Evolutionary conservation across 2,329 filamentous ascomycete genomes (phyloP), one percentile per base, ranked within the genome.

Genomic region (Talaromyces sp.): DNA sequence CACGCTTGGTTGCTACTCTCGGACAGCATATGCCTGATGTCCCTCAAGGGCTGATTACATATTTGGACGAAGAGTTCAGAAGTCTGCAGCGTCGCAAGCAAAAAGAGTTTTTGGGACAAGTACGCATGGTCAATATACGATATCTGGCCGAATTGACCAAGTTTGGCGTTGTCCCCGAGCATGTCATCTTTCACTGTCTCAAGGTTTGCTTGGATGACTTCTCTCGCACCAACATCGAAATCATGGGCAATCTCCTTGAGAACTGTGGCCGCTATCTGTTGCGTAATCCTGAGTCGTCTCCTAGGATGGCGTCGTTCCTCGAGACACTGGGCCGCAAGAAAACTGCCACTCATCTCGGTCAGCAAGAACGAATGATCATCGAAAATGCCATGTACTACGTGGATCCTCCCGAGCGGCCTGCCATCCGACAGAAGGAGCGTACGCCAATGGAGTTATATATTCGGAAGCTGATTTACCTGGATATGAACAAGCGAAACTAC

Each of bases 311-410:
- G 1, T 93, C 91, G 0, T 99, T 99, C 73, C 77, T 99, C 26
- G 94, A 99, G 74, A 99, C 92, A 0, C 80, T 99, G 14, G 91
- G 96, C 71, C 88, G 94, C 61, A 99, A 99, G 80, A 99, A 99
- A 77, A 87, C 90, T 8, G 92, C 94, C 8, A 92, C 97, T 71
- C 92, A 97, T 71, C 88, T 99, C 61, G 93, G 92, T 14, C 91
- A 96, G 68, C 91, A 96, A 67, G 94, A 99, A 75, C 89, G 92
- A 43, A 97, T 99, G 92, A 85, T 97, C 31, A 94, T 99, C 61
- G 94, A 99, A 74, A 99, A 99, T 71, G 94, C 94, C 3, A 86
- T 97, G 61, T 99, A 99, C 76, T 97, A 97, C 67, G 94, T 99
- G 60, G 94, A 97, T 69, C 94, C 94, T 14, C 95, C 94, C 0